phyloP scores from a whole-genome alignment of 345 rosid genomes.

The Chamaenerion angustifolium region DNA sequence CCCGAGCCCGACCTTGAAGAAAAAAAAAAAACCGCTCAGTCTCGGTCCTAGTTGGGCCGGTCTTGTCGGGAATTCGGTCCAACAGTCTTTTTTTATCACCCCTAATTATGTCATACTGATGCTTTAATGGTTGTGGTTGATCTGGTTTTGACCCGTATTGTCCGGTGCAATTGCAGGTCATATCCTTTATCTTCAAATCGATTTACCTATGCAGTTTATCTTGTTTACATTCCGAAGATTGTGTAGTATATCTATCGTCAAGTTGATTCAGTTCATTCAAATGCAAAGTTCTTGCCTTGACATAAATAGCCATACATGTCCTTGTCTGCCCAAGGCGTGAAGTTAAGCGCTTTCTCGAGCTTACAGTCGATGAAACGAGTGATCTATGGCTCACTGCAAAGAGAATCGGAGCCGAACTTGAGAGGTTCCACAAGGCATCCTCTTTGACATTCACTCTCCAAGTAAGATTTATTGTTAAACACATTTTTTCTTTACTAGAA shows the following conservation, averaged over 20 bases:
- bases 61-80: too few species aligned
- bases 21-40: too few species aligned
- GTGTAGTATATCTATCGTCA: not conserved
- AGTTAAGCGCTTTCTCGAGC: constrained; percentile 78
- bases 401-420: constrained; percentile 61
- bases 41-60: too few species aligned
- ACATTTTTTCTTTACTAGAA: not conserved
- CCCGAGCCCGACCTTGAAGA: too few species aligned
- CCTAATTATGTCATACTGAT: too few species aligned
- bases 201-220: not conserved
- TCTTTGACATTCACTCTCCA: constrained; percentile 73
- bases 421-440: constrained; percentile 58
- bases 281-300: not conserved
- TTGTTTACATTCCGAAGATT: not conserved
- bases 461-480: constrained; percentile 23
- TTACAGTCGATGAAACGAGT: constrained; percentile 60
- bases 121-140: not conserved
- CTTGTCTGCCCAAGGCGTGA: constrained; percentile 80
- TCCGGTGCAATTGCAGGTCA: constrained; percentile 49
- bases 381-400: constrained; percentile 79
- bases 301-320: constrained; percentile 37
- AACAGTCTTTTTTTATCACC: too few species aligned
- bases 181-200: constrained; percentile 47
- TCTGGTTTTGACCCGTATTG: not conserved
- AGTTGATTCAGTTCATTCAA: not conserved